Base-by-base conservation (phyloP, 371 early-diverging fungal genomes). In the Syncephalastrum monosporum region DNA sequence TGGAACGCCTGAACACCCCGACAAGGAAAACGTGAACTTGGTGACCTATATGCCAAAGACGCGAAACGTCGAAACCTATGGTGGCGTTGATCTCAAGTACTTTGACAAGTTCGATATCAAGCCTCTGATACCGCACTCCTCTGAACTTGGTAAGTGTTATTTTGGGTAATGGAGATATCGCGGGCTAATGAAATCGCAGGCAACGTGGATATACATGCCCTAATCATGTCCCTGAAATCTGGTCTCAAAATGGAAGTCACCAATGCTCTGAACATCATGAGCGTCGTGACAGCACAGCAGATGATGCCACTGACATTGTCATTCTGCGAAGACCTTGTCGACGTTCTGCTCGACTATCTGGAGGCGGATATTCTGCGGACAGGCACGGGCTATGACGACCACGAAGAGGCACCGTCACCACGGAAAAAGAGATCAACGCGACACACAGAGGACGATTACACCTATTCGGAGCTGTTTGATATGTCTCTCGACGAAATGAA, bases 191-290 rank as follows among this genome's bases (percentile, higher is more conserved):
- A 50, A 5, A 15, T 51, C 3, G 50, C 68, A 73, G 89, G 90
- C 52, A 58, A 77, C 15, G 77, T 90, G 16, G 91, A 91, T 59
- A 80, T 91, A 10, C 89, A 86, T 49, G 89, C 91, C 3, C 56
- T 90, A 47, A 85, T 82, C 24, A 82, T 91, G 82, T 87, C 90
- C 5, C 67, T 91, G 3, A 88, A 90, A 57, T 89, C 88, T 5
- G 88, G 88, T 3, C 75, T 90, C 71, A 81, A 80, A 50, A 71
- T 89, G 67, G 91, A 91, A 60, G 72, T 87, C 2, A 81, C 88
- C 3, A 84, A 84, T 41, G 90, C 91, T 2, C 71, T 91, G 25
- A 90, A 90, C 56, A 81, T 84, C 3, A 58, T 90, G 58, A 84
- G 88, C 0, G 75, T 86, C 13, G 56, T 85, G n/a, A 82, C 84